Base-by-base conservation (phyloP, 768 basidiomycete genomes). In the Amanita pseudoporphyria region DNA sequence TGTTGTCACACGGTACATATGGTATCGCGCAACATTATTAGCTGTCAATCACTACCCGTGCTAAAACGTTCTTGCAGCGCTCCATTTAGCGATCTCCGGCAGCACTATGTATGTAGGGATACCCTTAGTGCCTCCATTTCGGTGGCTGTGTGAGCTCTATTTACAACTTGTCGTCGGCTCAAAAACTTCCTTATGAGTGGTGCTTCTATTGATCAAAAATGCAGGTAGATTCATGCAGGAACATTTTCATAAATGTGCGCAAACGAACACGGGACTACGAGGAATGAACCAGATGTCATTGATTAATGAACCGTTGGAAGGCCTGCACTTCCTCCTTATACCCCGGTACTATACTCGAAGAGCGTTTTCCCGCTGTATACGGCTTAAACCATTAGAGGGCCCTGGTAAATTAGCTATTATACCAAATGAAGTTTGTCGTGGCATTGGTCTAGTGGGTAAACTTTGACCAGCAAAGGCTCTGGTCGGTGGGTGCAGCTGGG, bases 161-260 rank as follows among this genome's bases (percentile, higher is more conserved):
- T 43, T 43, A 18, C 24, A 9, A 9, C 9, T n/a, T 14, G 36
- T 18, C 36, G 6, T 37, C 36, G 28, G 28, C 16, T 16, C 7
- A 4, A n/a, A 43, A 43, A 43, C 41, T 43, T 43, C 41, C 41
- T 31, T 28, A 43, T 2, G 7, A 2, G 16, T 26, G 14, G 16
- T 19, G 41, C n/a, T 30, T 43, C 41, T 43, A n/a, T 43, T 28
- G 41, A 43, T 43, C 6, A n/a, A 43, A 26, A 43, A 43, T 43
- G 41, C 7, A 28, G 26, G 7, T 3, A 7, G 26, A 28, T 28
- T 28, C 26, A 7, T 28, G 7, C 26, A 28, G 26, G 26, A 28
- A 28, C 26, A 28, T 28, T 28, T 28, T 7, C 3, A 28, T 7
- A 28, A 42, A 28, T 31, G 28, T 28, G 28, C 28, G 24, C 9